Percentiles rank a stretch among this genome's conserved stretches.
These are phyloP conservation scores for Medicago ruthenica DNA, from an alignment of 306 rosid genomes.

Conservation along the genomic window DNA sequence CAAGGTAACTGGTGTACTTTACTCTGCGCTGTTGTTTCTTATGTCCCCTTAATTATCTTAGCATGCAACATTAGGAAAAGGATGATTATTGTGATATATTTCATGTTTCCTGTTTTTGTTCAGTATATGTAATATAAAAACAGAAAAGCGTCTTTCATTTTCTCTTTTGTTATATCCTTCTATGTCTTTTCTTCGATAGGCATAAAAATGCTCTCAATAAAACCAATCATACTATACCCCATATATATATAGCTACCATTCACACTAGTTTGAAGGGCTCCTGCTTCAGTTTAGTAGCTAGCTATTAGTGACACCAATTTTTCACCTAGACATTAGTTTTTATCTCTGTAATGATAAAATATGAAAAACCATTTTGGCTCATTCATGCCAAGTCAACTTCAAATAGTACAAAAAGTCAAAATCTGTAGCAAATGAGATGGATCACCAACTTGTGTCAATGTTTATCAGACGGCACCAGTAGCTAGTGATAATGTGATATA, in stretches of 20 bases:
- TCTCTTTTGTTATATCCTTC: conserved; percentile 23
- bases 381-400: conserved; percentile 38
- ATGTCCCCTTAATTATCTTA: conserved; percentile 43
- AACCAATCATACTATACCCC: conserved; percentile 34
- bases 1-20: background rate
- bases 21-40: background rate
- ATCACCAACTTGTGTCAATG: conserved; percentile 44
- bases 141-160: conserved; percentile 31
- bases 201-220: conserved; percentile 47
- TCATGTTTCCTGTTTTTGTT: conserved; percentile 48
- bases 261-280: background rate
- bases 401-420: conserved; percentile 39
- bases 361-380: background rate
- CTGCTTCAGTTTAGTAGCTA: too few species aligned
- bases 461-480: conserved; percentile 44
- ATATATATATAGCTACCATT: conserved; percentile 41
- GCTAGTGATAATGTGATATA: conserved; percentile 41
- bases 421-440: conserved; percentile 37
- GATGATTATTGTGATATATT: conserved; percentile 44
- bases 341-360: conserved; percentile 4
- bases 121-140: conserved; percentile 38
- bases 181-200: conserved; percentile 4
- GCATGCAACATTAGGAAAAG: conserved; percentile 54
- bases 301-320: too few species aligned
- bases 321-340: background rate